Percentiles rank a stretch among this genome's conserved stretches.
Conservation (phyloP, 208 protist genomes). For the Acanthamoeba divionensis region DNA sequence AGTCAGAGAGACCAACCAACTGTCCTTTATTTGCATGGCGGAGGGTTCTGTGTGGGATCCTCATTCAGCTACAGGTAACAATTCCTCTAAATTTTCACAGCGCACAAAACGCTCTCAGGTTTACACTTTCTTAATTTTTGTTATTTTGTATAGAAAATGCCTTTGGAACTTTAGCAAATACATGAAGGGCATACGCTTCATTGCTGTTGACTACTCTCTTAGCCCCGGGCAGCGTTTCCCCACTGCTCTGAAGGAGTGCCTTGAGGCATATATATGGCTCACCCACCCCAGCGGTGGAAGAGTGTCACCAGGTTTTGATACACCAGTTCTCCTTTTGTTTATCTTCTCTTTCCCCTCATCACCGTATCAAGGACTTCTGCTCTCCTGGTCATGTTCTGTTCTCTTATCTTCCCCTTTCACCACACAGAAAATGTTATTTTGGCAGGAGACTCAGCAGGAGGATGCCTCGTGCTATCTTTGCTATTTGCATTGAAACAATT, state of each 20-base stretch:
- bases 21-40: conserved; percentile 3
- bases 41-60: conserved; percentile 32
- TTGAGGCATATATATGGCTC: conserved; percentile 38
- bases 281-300: too few species aligned
- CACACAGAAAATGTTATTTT: conserved; percentile 10
- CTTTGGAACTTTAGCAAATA: conserved; percentile 41
- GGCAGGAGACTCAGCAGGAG: conserved; percentile 19
- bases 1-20: too few species aligned
- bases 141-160: too few species aligned
- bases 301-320: too few species aligned
- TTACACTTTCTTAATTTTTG: too few species aligned
- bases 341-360: too few species aligned
- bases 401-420: too few species aligned
- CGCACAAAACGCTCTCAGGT: too few species aligned
- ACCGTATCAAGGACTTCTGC: too few species aligned
- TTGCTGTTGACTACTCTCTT: conserved; percentile 41
- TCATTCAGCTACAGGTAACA: background rate
- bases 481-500: conserved; percentile 8
- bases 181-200: conserved; percentile 48
- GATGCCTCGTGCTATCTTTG: conserved; percentile 2
- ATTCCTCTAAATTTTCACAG: too few species aligned
- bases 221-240: conserved; percentile 18
- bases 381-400: too few species aligned
- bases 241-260: conserved; percentile 23
- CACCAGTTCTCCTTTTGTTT: too few species aligned